These are phyloP conservation scores for Boletus barrowsii DNA, from an alignment of 768 basidiomycete genomes.

Conservation along the genomic window DNA sequence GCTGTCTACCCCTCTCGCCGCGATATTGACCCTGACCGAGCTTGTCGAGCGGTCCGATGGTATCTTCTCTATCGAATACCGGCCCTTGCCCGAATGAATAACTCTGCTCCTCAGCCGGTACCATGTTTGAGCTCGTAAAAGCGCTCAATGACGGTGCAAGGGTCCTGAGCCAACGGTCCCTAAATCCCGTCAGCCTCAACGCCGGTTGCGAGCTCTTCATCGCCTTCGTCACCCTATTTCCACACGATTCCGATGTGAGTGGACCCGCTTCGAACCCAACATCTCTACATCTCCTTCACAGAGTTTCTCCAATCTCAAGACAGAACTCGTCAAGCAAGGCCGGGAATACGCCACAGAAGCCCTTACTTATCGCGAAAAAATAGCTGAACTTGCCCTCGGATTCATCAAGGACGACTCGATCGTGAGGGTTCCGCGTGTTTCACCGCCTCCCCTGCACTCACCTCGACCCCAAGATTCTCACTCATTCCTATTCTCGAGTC, in stretches of 20 bases:
- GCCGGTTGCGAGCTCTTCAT: constrained; percentile 92
- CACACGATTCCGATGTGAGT: constrained; percentile 77
- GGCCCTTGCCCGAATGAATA: constrained; percentile 5
- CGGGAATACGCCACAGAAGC: constrained; percentile 74
- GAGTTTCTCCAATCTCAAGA: constrained; percentile 84
- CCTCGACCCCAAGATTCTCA: constrained; percentile 67
- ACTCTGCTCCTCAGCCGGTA: constrained; percentile 55
- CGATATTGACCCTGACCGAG: constrained; percentile 81
- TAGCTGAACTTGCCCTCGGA: constrained; percentile 81
- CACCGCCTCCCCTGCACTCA: constrained; percentile 13
- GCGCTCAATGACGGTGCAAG: constrained; percentile 76
- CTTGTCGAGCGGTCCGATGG: constrained; percentile 78
- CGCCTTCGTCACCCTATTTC: constrained; percentile 81
- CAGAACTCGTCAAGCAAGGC: constrained; percentile 78
- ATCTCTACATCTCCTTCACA: constrained; percentile 28
- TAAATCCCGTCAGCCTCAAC: constrained; percentile 79
- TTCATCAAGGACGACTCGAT: constrained; percentile 96
- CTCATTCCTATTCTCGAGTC: constrained; percentile 94
- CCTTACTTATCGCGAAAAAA: constrained; percentile 82
- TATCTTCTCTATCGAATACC: constrained; percentile 33
- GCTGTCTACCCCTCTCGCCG: constrained; percentile 83
- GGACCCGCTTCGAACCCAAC: constrained; percentile 10
- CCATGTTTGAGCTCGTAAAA: constrained; percentile 89
- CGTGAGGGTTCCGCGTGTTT: constrained; percentile 41
- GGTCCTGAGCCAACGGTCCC: constrained; percentile 54